Base-by-base conservation (phyloP, 352 stramenopile species). In the Pythium apleroticum region DNA sequence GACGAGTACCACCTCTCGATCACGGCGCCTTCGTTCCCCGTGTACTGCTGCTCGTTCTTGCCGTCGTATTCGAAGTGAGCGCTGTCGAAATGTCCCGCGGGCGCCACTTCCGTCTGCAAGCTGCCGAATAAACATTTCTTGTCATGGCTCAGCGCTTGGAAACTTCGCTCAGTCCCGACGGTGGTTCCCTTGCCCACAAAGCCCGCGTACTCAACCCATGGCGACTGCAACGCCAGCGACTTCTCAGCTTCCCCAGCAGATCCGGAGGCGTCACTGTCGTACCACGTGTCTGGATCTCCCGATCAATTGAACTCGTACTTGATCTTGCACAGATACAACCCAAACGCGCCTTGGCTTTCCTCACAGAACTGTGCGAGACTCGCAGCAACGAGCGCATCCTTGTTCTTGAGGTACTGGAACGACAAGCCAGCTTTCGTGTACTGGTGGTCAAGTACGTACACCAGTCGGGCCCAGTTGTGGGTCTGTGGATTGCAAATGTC, bases 391-490 rank as follows among this genome's bases (percentile, higher is more conserved):
- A 62, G 24, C 12, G 20, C 45, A 17, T 60, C 65, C 22, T 52
- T 37, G 33, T 56, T 60, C 53, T 63, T 67, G 2, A 72, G 33
- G n/a, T 52, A 60, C 20, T 53, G n/a, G 22, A 57, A 55, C 24
- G 59, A 65, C 0, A 72, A 37, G 0, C 45, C 57, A 1, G 35
- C 22, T 19, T 64, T 1, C 3, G 66, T 72, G 48, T 72, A 72
- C 66, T 65, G 39, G 49, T 64, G 65, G 12, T 11, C 35, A 1
- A 68, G 24, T n/a, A 37, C 35, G n/a, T 57, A 41, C 22, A 68
- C 66, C 22, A 72, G 54, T 1, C 52, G 33, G 30, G 58, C 58
- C 4, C 24, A n/a, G 10, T 58, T 58, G 14, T 60, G 41, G 4
- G 33, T 60, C 9, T 20, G 15, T 3, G 45, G 28, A 20, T 71